Evolutionary conservation across 805 yeast genomes (phyloP).

Genomic region (Pichia insulana): DNA sequence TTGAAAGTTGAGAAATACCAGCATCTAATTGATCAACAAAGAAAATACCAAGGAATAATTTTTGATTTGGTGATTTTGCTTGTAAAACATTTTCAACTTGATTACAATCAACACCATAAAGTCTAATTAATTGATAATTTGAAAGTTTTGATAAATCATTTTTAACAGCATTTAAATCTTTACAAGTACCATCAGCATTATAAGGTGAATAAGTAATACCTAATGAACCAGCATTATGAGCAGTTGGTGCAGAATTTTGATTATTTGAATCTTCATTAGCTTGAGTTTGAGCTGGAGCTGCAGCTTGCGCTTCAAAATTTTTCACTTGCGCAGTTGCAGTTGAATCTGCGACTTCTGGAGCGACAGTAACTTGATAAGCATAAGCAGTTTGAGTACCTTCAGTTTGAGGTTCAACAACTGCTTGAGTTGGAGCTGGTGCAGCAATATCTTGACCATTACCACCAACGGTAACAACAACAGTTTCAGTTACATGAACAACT

Average conservation of each 20-base stretch:
- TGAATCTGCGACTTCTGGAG: conserved; percentile 23
- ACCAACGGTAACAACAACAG: conserved; percentile 41
- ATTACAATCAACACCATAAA: conserved; percentile 81
- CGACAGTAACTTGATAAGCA: conserved; percentile 12
- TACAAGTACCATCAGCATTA: conserved; percentile 59
- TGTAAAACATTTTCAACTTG: conserved; percentile 68
- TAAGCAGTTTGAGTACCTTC: conserved; percentile 9
- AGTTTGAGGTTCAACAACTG: conserved; percentile 7
- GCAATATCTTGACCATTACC: conserved; percentile 26
- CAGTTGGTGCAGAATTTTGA: conserved; percentile 20
- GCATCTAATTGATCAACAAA: conserved; percentile 44
- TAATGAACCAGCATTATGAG: conserved; percentile 39
- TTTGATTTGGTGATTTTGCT: conserved; percentile 55
- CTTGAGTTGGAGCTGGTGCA: conserved; percentile 26
- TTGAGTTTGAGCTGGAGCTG: conserved; percentile 16
- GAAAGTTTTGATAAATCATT: conserved; percentile 48
- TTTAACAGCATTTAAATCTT: conserved; percentile 48
- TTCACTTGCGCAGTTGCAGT: conserved; percentile 13
- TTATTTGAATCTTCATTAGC: conserved; percentile 6
- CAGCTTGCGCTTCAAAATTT: conserved; percentile 7
- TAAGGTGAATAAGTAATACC: conserved; percentile 84
- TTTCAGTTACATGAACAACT: conserved; percentile 39
- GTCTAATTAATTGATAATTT: conserved; percentile 54
- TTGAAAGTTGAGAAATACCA: conserved; percentile 47
- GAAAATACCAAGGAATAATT: conserved; percentile 68